Conservation (phyloP, 768 basidiomycete genomes). For the Leccinum fibrillosum region DNA sequence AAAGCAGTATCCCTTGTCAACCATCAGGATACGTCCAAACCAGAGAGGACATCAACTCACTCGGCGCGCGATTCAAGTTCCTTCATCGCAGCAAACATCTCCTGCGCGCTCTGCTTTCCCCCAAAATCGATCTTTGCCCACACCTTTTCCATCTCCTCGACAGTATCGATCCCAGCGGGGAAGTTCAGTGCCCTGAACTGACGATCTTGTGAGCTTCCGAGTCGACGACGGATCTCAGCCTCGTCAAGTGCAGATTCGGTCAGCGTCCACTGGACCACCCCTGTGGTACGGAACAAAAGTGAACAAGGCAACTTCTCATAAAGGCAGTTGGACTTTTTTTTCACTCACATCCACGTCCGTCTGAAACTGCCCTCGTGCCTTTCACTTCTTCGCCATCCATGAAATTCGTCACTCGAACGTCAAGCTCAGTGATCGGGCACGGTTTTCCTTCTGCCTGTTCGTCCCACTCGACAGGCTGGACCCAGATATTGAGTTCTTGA, state of each 20-base stretch:
- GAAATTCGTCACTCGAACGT: constrained; percentile 46
- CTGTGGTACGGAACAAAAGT: constrained; percentile 33
- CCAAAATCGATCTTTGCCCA: constrained; percentile 34
- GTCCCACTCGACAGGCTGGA: constrained; percentile 56
- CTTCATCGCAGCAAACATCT: constrained; percentile 3
- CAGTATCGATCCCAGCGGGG: constrained; percentile 43
- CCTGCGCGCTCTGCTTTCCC: constrained; percentile 3
- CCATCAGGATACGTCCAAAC: background rate
- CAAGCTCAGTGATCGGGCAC: constrained; percentile 55
- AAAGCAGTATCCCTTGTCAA: background rate
- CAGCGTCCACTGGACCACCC: constrained; percentile 61
- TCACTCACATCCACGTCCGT: constrained; percentile 18
- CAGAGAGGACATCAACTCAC: background rate
- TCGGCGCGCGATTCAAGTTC: background rate
- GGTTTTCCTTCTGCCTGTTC: constrained; percentile 32
- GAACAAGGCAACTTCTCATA: background rate
- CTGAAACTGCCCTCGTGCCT: constrained; percentile 37
- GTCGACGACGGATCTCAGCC: constrained; percentile 34
- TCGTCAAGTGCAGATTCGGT: constrained; percentile 34
- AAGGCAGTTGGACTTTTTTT: background rate
- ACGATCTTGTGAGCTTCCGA: constrained; percentile 36
- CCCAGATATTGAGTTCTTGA: constrained; percentile 56
- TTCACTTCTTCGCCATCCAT: constrained; percentile 36
- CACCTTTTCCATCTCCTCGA: constrained; percentile 26
- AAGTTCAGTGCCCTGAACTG: constrained; percentile 46